Evolutionary conservation across 2,329 filamentous ascomycete species (phyloP), one percentile per base, ranked within the genome.

Genomic region (Didymella glomerata): DNA sequence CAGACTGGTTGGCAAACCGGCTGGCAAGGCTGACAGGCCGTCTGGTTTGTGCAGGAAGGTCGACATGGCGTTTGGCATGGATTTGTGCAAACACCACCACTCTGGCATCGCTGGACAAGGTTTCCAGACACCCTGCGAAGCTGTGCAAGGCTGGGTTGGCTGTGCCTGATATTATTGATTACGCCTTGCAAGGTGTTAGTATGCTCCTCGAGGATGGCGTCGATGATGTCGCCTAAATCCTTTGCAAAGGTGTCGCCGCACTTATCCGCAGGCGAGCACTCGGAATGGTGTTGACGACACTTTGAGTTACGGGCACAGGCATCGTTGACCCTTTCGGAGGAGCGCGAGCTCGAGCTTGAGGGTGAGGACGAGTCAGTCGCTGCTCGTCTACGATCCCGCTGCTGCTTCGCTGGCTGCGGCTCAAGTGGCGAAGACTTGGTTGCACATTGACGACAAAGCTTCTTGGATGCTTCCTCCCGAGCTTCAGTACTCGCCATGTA

Each of bases 131-230:
- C 41, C 20, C 53, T 62, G 24, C 61, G 61, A 46, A 68, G 57
- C 18, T 68, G 63, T n/a, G 53, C 24, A 41, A 68, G 57, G 46
- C 53, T 59, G 14, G 66, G 65, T 34, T 65, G 66, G 18, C 64
- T 68, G n/a, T 52, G 60, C 20, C 71, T 67, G 28, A 78, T 69
- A 51, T 79, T 78, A 57, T 73, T 69, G 58, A 82, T 77, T 3
- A 81, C 73, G 41, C 66, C 64, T 54, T 78, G 71, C 9, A 82
- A 64, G 6, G 72, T 71, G 14, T 68, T 76, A 2, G 73, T 64
- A 54, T 80, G 78, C 59, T 80, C 79, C 30, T 76, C 65, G 16
- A 81, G 74, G 24, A 80, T 77, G 7, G 70, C 68, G 52, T 81
- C 78, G 36, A 81, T 76, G 46, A 76, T 69, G 8, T 72, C 59